A percentile compares a stretch with the other conserved stretches of the same genome.
phyloP scores from a whole-genome alignment of 257 asterid species.

The Jacaranda copaia region DNA sequence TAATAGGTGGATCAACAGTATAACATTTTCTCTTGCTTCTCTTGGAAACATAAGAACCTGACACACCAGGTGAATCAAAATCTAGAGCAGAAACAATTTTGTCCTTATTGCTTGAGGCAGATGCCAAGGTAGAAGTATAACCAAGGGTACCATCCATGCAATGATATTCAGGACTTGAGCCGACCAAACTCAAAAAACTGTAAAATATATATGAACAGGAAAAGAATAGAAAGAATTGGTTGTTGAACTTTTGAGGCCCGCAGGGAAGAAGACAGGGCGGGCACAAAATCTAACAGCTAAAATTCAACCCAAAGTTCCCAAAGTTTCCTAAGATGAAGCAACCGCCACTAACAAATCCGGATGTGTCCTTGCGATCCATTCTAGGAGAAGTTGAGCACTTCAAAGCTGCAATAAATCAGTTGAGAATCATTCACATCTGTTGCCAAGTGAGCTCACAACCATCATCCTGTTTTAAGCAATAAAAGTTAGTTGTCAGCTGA shows the following conservation, averaged over 20 bases:
- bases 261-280: not conserved
- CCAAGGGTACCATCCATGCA: constrained; percentile 64
- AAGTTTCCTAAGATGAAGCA: constrained; percentile 36
- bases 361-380: constrained; percentile 72
- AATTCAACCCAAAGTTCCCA: constrained; percentile 27
- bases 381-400: constrained; percentile 33
- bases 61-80: constrained; percentile 36
- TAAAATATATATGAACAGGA: constrained; percentile 15
- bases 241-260: constrained; percentile 31
- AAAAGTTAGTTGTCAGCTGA: constrained; percentile 3
- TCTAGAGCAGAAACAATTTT: constrained; percentile 33
- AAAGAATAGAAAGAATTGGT: constrained; percentile 21
- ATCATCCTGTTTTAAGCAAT: constrained; percentile 48
- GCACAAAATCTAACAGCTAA: constrained; percentile 14
- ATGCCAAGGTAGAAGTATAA: constrained; percentile 39
- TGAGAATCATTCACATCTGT: constrained; percentile 21
- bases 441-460: constrained; percentile 17
- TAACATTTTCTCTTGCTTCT: constrained; percentile 56
- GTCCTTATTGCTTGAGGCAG: constrained; percentile 38
- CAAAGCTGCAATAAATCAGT: constrained; percentile 31
- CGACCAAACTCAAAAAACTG: constrained; percentile 29
- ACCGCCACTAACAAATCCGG: constrained; percentile 75
- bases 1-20: constrained; percentile 26
- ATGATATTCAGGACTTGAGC: constrained; percentile 33
- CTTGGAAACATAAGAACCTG: constrained; percentile 35